Base-by-base conservation (phyloP, 164 flowering plant genomes). In the Warburgia ugandensis region DNA sequence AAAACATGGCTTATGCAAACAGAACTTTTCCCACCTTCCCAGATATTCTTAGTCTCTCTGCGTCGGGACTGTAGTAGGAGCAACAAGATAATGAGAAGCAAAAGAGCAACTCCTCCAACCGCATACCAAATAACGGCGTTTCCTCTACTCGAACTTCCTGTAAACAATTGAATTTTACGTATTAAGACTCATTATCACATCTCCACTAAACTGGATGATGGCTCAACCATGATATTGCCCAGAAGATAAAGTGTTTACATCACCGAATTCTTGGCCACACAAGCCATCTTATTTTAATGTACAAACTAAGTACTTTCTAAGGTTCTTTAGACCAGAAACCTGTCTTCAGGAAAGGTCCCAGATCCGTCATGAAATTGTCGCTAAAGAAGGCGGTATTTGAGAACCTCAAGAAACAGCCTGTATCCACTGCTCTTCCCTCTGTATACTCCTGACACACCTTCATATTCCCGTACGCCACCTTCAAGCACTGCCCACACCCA, bases 381-480 rank as follows among this genome's bases (percentile, higher is more conserved):
- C 60, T 29, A 32, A 80, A 77, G 63, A 79, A 79, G 0, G 76
- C 45, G 0, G 61, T 45, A 6, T 42, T 59, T 0, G 91, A 83
- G 45, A 76, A 83, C 55, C 91, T 63, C 26, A 83, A 1, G 31
- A 80, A 83, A 36, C 91, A 83, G 3, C 77, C 86, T 0, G 76
- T 75, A 64, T 78, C 76, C 27, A 73, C 23, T 11, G 82, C 79
- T 51, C 79, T 55, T 7, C 75, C 84, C 12, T 63, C 57, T 1
- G 68, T 19, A 42, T 58, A 50, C 8, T 79, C 79, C 22, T 57
- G 58, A 49, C 86, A n/a, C n/a, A n/a, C n/a, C 23, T 55, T 21
- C 10, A 75, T 60, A 45, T 71, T 78, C 2, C 1, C 25, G 5
- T 52, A 48, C 2, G 77, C 91, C 14, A 59, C 67, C 0, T 20